Conservation (phyloP, 352 stramenopile species). For the Phytophthora ramorum region DNA sequence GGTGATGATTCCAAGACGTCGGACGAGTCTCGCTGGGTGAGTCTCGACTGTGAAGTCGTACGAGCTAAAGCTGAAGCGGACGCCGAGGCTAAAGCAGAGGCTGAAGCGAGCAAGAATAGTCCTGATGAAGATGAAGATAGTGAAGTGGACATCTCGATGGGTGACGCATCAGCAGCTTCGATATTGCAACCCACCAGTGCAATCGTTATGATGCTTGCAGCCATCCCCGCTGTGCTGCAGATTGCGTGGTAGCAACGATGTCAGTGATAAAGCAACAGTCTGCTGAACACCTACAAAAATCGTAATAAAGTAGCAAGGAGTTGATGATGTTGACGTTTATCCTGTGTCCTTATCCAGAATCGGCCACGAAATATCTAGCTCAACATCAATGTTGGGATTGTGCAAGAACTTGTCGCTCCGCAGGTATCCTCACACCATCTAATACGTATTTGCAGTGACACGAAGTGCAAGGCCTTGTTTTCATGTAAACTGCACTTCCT, state of each 20-base stretch:
- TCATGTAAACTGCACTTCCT: no score
- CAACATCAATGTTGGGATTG: background rate
- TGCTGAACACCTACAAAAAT: background rate
- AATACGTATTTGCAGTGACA: no score
- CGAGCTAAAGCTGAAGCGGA: conserved; percentile 22
- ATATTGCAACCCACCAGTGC: background rate
- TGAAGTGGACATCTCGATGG: conserved; percentile 34
- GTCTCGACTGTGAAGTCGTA: conserved; percentile 21
- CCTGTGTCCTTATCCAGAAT: no score
- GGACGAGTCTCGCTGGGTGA: conserved; percentile 27
- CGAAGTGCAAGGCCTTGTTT: no score
- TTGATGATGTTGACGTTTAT: no score
- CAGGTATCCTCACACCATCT: no score
- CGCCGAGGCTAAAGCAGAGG: conserved; percentile 12
- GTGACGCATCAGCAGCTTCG: conserved; percentile 1
- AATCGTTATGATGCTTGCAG: background rate
- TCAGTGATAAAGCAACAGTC: background rate
- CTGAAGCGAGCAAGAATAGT: conserved; percentile 30
- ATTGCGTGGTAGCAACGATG: background rate
- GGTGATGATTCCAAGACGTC: conserved; percentile 28
- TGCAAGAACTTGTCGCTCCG: no score
- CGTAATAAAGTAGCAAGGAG: background rate
- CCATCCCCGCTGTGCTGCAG: conserved; percentile 1
- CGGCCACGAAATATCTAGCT: no score
- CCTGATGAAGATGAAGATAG: conserved; percentile 26